Conservation (phyloP, 176 grass and related monocot genomes). For the Thalia dealbata region DNA sequence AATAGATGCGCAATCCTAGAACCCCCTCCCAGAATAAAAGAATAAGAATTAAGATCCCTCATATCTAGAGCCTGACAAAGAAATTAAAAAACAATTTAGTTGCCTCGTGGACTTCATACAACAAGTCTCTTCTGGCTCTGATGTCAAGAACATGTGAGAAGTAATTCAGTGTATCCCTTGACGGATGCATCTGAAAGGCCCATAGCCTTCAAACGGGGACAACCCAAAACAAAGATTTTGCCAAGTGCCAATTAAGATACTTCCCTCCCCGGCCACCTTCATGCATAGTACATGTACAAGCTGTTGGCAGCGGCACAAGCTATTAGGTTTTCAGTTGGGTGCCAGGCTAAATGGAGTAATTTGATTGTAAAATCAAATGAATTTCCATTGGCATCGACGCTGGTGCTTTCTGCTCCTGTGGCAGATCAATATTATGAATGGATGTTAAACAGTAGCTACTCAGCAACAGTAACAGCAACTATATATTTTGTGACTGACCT, state of each 20-base stretch:
- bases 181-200: not conserved
- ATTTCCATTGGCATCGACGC: not conserved
- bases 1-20: not conserved
- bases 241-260: not conserved
- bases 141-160: not conserved
- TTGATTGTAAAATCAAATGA: constrained; percentile 9
- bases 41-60: not conserved
- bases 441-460: not conserved
- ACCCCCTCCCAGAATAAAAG: not conserved
- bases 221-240: not conserved
- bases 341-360: constrained; percentile 15
- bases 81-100: not conserved
- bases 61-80: not conserved
- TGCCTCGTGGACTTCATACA: not conserved
- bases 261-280: not conserved
- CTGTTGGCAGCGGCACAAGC: constrained; percentile 12
- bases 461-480: not conserved
- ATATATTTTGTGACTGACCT: not conserved
- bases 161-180: not conserved
- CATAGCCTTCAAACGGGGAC: not conserved
- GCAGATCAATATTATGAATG: not conserved
- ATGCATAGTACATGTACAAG: constrained; percentile 13
- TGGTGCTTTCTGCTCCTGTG: constrained; percentile 1
- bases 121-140: not conserved
- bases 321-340: constrained; percentile 8